Percentiles rank a stretch among this genome's conserved stretches.
Evolutionary conservation across 495 filamentous ascomycete genomes (phyloP).

Genomic region (Pyronema domesticum): DNA sequence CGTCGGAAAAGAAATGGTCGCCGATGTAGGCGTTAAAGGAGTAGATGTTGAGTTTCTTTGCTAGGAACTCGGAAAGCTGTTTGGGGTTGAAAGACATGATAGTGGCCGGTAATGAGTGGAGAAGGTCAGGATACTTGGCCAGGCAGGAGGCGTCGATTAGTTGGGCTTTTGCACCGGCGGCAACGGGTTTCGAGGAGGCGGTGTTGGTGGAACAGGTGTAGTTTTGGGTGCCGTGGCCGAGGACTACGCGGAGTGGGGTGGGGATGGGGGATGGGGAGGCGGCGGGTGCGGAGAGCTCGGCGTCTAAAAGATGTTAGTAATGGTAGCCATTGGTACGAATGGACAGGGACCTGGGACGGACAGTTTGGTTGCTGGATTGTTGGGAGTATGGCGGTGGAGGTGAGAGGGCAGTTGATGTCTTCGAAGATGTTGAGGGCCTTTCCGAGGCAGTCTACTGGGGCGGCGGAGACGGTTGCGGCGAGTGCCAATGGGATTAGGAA

Average conservation of each 20-base stretch:
- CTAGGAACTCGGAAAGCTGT: not conserved
- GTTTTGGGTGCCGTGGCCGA: slow-evolving; percentile 82
- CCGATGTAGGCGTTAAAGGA: not conserved
- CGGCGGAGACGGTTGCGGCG: no score
- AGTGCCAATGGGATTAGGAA: no score
- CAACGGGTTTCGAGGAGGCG: slow-evolving; percentile 37
- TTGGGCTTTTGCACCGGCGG: slow-evolving; percentile 17
- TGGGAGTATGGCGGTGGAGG: no score
- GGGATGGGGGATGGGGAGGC: no score
- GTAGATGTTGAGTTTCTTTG: not conserved
- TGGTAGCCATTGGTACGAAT: no score
- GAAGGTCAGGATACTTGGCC: not conserved
- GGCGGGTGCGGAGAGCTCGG: no score
- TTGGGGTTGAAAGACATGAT: not conserved
- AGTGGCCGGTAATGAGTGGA: not conserved
- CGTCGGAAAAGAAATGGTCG: not conserved
- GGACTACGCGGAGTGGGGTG: slow-evolving; percentile 33
- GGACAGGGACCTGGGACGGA: no score
- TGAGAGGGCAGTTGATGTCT: no score
- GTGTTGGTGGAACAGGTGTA: slow-evolving; percentile 59
- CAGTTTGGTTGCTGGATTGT: no score
- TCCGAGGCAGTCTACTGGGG: no score
- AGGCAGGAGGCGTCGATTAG: not conserved
- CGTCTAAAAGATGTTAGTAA: no score
- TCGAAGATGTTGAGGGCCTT: no score